Evolutionary conservation across 2,329 filamentous ascomycete species (phyloP).

Genomic region (Arachnomyces sp.): DNA sequence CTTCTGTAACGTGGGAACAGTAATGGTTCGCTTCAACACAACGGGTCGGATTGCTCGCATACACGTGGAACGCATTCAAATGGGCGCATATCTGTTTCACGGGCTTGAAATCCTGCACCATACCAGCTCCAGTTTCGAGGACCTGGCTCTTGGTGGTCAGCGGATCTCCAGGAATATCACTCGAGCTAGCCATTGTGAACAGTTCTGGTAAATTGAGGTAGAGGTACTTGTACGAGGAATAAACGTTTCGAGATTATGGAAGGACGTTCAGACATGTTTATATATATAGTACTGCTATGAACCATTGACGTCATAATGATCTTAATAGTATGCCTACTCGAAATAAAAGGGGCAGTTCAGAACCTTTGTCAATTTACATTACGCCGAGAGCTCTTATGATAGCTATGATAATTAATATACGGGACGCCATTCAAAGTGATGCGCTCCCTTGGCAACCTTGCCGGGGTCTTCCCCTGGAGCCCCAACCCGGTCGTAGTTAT

Average conservation of each 20-base stretch:
- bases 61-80: conserved; percentile 79
- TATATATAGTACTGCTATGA: no score
- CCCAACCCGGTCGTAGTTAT: conserved; percentile 50
- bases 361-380: no score
- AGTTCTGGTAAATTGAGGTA: no score
- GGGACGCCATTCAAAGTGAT: conserved; percentile 56
- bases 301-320: no score
- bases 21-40: conserved; percentile 76
- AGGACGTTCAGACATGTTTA: no score
- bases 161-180: conserved; percentile 21
- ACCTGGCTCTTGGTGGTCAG: conserved; percentile 28
- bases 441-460: conserved; percentile 46
- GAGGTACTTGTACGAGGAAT: no score
- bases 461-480: conserved; percentile 46
- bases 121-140: conserved; percentile 30
- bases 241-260: no score
- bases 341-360: no score
- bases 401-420: conserved; percentile 19
- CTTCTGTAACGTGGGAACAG: conserved; percentile 65
- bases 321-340: no score
- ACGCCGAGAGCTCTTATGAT: not conserved
- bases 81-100: conserved; percentile 71
- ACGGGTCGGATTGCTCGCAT: conserved; percentile 61
- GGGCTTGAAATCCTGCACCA: conserved; percentile 51
- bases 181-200: conserved; percentile 9